Evolutionary conservation across 148 eudicot species (phyloP), one percentile per base, ranked within the genome.

Genomic region (Bassia scoparia): DNA sequence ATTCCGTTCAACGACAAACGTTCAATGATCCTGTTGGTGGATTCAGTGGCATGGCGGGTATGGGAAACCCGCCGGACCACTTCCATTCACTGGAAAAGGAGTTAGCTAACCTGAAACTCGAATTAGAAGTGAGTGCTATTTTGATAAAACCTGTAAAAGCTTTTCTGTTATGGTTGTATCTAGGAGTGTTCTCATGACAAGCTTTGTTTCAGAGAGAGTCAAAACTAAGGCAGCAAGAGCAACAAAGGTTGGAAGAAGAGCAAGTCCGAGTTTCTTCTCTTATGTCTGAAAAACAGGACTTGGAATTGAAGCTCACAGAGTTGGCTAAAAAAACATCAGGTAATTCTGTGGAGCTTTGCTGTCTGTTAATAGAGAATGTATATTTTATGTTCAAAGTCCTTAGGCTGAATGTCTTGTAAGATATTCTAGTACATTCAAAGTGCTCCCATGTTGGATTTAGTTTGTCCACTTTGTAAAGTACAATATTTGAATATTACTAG

Each of bases 1-100:
- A 95, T 80, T 83, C 83, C 18, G 70, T 92, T 75, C 99, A 91
- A 82, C 96, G 84, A 77, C 99, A 95, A 81, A 84, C 88, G 77
- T 87, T 95, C 79, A 83, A 77, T 61, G 77, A 81, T 78, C 67
- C 81, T 55, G 74, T 77, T 37, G 79, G 82, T 78, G n/a, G n/a
- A n/a, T n/a, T n/a, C n/a, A n/a, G n/a, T n/a, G 83, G 81, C 54
- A 79, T 81, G 67, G 48, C 79, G 29, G 64, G 90, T 54, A 81
- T 81, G 82, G 89, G 90, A 43, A 84, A 71, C 77, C 74, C 96
- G 24, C 84, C 85, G 26, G 88, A 87, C 78, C 93, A 84, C 69
- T 71, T 86, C 68, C 89, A 82, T 76, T 77, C 86, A 31, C 75
- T 92, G 82, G 99, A 95, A 78, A 90, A 84, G 82, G 99, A 95